Base-by-base conservation (phyloP, 2,329 filamentous ascomycete species). In the Penicillium oxalicum region DNA sequence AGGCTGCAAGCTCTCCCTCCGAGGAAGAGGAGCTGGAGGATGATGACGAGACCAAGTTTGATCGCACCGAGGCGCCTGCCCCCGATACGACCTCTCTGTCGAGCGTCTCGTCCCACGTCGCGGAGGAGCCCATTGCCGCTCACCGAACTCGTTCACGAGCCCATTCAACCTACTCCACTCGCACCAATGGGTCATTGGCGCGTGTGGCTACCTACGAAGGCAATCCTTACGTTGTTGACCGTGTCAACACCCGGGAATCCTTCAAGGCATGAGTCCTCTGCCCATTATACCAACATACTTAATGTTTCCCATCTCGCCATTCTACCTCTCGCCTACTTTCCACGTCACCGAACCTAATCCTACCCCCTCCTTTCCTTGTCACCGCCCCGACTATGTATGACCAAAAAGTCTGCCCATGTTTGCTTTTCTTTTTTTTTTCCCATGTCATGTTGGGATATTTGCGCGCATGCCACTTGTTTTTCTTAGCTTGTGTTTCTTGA, bases 161-260 rank as follows among this genome's bases (percentile, higher is more conserved):
- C 37, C 56, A 57, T 24, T 64, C 62, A 36, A 57, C 59, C 12
- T 66, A 35, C 4, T 38, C 62, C 3, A 61, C 56, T 42, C 58
- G 58, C 33, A 62, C 60, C 7, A 50, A 51, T 26, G 57, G 43
- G 25, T 62, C 57, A 12, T 32, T 55, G 47, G 38, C 55, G 36
- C 57, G 53, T 34, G 44, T 48, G n/a, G 57, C 54, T 29, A 56
- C 64, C n/a, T 74, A 74, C 40, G 70, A 74, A 12, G 69, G 64
- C 8, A 74, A 72, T 44, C 71, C 71, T 2, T 74, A 68, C 52
- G 69, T 71, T 49, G 65, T 74, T 49, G 71, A 74, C 46, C 64
- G 70, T 18, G 70, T 74, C 38, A 65, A 74, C 53, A 73, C 71
- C 2, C 62, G 56, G 29, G 64, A 72, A 26, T 69, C 68, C 9